Conservation (phyloP, 192 early-diverging fungal genomes). For the Backusella macrospora region DNA sequence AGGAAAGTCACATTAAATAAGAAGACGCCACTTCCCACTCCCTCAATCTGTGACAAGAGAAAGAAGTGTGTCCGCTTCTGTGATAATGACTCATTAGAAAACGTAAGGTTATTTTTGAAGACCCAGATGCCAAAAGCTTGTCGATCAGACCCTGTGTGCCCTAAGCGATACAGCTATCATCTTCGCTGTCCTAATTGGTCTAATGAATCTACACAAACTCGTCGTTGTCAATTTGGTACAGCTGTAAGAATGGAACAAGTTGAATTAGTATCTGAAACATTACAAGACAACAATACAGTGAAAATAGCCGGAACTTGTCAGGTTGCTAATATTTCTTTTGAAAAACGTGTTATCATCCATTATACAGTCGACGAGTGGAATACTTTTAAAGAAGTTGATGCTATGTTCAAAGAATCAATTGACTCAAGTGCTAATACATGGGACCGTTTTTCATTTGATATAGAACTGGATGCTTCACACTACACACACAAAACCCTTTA, state of each 20-base stretch:
- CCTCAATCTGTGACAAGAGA: neutral
- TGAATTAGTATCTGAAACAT: neutral
- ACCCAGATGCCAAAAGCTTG: conserved; percentile 24
- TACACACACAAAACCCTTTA: conserved; percentile 43
- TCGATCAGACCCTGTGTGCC: neutral
- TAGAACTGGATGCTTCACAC: neutral
- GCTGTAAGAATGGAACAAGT: conserved; percentile 13
- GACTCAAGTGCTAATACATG: conserved; percentile 23
- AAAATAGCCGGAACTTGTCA: conserved; percentile 57
- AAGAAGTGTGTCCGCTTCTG: conserved; percentile 28
- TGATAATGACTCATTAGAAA: conserved; percentile 21
- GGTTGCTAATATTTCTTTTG: conserved; percentile 87
- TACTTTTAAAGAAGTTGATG: conserved; percentile 64
- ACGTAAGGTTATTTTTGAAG: conserved; percentile 19
- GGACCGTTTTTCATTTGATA: conserved; percentile 22
- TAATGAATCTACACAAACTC: neutral
- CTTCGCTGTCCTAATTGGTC: conserved; percentile 13
- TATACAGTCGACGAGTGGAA: conserved; percentile 83
- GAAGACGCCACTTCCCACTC: neutral
- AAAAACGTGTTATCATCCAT: conserved; percentile 77
- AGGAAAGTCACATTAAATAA: conserved; percentile 21
- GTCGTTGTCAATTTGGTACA: neutral
- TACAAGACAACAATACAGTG: neutral
- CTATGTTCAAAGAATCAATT: conserved; percentile 63
- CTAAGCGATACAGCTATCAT: neutral